Base-by-base conservation (phyloP, 1,284 basidiomycete genomes). In the Ceratobasidium sp. region DNA sequence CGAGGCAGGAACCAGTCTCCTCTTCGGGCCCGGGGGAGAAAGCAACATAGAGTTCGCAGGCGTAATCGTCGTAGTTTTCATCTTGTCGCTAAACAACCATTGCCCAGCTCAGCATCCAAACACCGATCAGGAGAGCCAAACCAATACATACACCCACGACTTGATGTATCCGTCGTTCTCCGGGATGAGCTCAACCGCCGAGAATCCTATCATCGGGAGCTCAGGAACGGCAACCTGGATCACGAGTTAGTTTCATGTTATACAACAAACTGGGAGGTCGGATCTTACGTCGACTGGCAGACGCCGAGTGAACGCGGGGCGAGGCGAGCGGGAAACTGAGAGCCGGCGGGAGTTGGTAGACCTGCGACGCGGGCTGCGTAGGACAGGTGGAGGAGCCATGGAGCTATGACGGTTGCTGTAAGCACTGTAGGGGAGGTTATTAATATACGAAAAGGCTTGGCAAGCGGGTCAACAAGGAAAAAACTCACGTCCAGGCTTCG, bases 401-500 rank as follows among this genome's bases (percentile, higher is more conserved):
- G 27, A 4, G 6, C 19, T 11, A n/a, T 64, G 62, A 13, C 62
- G 62, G 16, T 64, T 64, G 41, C 24, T 46, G 27, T 48, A 58
- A n/a, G 41, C 34, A 34, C 56, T 59, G 37, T 29, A n/a, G n/a
- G 46, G 22, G 16, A 54, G 9, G 9, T 16, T 19, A 66, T 39
- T 7, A 53, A 27, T 16, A 54, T 24, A 31, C 13, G 34, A 22
- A 37, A 62, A 43, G n/a, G 24, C 19, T 41, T 6, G 34, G 8
- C 14, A 59, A 13, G 6, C 34, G 11, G 29, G 16, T 13, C 37
- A 41, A 5, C 48, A n/a, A 19, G 29, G 41, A n/a, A n/a, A n/a
- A n/a, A n/a, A 29, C 63, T 65, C 9, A 71, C 66, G 16, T 48
- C 66, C 66, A 71, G 6, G 66, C 66, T 43, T 71, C 66, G 53